phyloP scores from a whole-genome alignment of 495 filamentous ascomycete species.

The Xylaria palmicola region DNA sequence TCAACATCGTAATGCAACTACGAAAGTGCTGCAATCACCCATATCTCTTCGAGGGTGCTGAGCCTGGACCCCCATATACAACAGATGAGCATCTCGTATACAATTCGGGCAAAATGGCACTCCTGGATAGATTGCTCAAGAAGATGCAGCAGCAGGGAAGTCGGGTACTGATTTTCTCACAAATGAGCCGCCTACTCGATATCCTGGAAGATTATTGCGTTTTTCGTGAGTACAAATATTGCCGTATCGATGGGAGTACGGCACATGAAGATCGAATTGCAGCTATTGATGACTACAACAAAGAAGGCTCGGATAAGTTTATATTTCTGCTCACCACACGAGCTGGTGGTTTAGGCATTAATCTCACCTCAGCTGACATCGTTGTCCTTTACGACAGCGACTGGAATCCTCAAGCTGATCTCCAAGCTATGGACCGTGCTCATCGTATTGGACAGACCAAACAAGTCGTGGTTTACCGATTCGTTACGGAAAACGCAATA shows the following conservation, averaged over 20 bases:
- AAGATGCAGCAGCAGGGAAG: constrained; percentile 83
- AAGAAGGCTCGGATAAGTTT: constrained; percentile 91
- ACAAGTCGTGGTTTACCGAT: constrained; percentile 93
- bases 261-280: constrained; percentile 97
- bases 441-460: constrained; percentile 99
- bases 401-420: constrained; percentile 98
- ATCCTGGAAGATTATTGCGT: constrained; percentile 99
- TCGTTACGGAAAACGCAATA: constrained; percentile 96
- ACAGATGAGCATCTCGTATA: constrained; percentile 94
- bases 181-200: constrained; percentile 97
- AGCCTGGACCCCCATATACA: constrained; percentile 95
- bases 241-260: constrained; percentile 95
- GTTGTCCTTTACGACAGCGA: constrained; percentile 98
- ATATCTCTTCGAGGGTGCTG: constrained; percentile 96
- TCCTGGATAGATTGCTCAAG: constrained; percentile 88
- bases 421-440: constrained; percentile 98
- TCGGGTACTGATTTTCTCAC: constrained; percentile 95
- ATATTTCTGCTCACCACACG: constrained; percentile 96
- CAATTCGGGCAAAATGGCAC: constrained; percentile 96
- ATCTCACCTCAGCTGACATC: constrained; percentile 92
- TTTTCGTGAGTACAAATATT: constrained; percentile 91
- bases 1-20: constrained; percentile 99
- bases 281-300: constrained; percentile 98
- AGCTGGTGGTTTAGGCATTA: constrained; percentile 97
- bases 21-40: constrained; percentile 99